Conservation (phyloP, 352 stramenopile species). For the Poterioochromonas sp. region DNA sequence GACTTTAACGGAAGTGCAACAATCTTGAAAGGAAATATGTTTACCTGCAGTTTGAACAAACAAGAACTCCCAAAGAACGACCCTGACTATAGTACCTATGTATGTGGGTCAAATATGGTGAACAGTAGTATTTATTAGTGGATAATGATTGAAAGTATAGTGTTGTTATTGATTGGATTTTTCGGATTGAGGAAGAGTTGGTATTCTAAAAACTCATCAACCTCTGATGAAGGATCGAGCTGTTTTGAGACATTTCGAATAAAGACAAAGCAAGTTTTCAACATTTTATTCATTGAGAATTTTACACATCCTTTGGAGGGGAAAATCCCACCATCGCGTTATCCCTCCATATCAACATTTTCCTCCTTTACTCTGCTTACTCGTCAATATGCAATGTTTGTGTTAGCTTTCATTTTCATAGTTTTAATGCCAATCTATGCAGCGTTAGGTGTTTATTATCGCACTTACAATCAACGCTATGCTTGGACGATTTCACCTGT, state of each 20-base stretch:
- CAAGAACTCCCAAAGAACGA: background rate
- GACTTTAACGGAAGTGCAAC: background rate
- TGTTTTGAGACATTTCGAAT: no score
- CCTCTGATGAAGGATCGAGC: no score
- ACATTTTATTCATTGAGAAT: no score
- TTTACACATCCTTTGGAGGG: no score
- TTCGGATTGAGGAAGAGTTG: no score
- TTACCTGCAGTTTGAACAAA: background rate
- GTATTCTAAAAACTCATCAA: no score
- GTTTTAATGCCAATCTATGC: background rate
- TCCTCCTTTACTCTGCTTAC: no score
- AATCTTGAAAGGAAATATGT: conserved; percentile 18
- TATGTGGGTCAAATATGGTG: background rate
- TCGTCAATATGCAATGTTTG: no score
- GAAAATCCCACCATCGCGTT: no score
- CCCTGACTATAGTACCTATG: background rate
- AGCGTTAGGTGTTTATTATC: background rate
- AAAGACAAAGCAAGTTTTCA: no score
- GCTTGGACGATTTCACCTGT: background rate
- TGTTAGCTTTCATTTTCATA: background rate
- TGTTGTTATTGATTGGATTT: no score
- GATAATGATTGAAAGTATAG: background rate
- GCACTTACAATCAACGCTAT: background rate
- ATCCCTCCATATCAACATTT: no score
- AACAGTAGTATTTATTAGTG: background rate